These are phyloP conservation scores for Podospora comata DNA, from an alignment of 495 filamentous ascomycete species.

Conservation along the genomic window DNA sequence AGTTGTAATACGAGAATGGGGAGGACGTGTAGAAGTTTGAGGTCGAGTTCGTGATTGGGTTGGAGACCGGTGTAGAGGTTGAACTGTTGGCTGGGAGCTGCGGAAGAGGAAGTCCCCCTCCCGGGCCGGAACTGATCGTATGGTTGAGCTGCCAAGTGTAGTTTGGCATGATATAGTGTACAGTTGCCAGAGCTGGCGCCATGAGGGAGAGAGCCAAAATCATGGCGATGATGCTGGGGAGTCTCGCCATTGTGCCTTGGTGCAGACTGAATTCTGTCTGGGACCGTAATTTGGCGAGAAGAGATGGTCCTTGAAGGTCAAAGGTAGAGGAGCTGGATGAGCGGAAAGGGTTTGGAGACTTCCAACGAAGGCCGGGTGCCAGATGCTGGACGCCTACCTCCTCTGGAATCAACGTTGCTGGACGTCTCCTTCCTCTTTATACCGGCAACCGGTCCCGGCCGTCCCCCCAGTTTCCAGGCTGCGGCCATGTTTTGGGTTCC, in stretches of 20 bases:
- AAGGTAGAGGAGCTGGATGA: background rate
- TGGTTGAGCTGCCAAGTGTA: slow-evolving; percentile 2
- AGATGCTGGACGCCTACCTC: background rate
- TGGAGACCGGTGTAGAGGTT: too few species aligned
- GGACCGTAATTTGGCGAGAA: background rate
- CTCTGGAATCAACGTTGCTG: background rate
- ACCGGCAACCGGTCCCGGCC: background rate
- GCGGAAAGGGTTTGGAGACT: background rate
- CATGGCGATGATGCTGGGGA: background rate
- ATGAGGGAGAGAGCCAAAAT: background rate
- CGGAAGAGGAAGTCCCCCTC: background rate
- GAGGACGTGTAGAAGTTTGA: background rate
- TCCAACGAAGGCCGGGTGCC: background rate
- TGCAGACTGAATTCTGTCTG: background rate
- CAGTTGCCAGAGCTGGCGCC: background rate
- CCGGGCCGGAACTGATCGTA: background rate
- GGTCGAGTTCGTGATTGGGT: too few species aligned
- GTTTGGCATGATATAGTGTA: slow-evolving; percentile 1
- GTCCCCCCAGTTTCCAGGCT: background rate
- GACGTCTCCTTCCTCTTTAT: background rate
- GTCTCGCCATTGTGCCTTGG: background rate
- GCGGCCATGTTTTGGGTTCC: background rate
- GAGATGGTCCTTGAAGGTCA: background rate
- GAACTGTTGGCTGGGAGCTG: background rate
- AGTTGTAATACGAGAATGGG: background rate